A percentile compares a stretch with the other conserved stretches of the same genome.
phyloP scores from a whole-genome alignment of 2,329 filamentous ascomycete genomes.

The Microcyclospora tardicrescens region DNA sequence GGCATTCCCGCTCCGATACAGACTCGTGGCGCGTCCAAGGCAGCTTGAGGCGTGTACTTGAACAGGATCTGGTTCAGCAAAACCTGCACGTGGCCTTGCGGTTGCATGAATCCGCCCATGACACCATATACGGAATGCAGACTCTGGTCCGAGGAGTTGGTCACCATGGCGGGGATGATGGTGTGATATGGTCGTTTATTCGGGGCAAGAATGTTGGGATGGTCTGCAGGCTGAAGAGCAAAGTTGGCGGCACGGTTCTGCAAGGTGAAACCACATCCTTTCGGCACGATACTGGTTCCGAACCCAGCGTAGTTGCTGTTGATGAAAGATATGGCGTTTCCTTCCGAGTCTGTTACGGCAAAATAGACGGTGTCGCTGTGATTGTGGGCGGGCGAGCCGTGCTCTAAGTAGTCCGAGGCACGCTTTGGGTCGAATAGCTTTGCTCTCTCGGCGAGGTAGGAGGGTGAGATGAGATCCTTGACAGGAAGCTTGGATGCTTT shows the following conservation, averaged over 20 bases:
- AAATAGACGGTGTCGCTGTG: constrained; percentile 95
- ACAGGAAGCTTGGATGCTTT: constrained; percentile 57
- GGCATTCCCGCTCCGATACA: constrained; percentile 69
- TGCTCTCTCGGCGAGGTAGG: constrained; percentile 60
- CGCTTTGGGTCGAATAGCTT: constrained; percentile 47
- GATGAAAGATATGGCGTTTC: constrained; percentile 92
- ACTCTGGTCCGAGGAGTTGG: constrained; percentile 57
- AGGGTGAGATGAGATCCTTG: constrained; percentile 52
- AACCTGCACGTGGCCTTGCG: constrained; percentile 89
- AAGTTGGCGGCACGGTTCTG: constrained; percentile 92
- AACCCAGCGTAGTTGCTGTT: constrained; percentile 90
- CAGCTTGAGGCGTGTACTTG: constrained; percentile 68
- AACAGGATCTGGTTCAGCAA: constrained; percentile 80
- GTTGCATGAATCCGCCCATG: constrained; percentile 98
- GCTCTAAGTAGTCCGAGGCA: constrained; percentile 42
- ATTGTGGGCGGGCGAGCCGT: constrained; percentile 73
- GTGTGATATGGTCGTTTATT: constrained; percentile 91
- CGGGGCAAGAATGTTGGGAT: constrained; percentile 70
- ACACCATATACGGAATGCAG: constrained; percentile 84
- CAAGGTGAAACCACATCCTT: constrained; percentile 78
- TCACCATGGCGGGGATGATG: constrained; percentile 87
- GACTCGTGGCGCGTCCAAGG: constrained; percentile 80
- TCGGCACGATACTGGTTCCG: constrained; percentile 74
- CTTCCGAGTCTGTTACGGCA: constrained; percentile 62
- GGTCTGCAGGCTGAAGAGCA: constrained; percentile 47